Conservation (phyloP, 2,329 filamentous ascomycete species). For the Aspergillaceae sp. region DNA sequence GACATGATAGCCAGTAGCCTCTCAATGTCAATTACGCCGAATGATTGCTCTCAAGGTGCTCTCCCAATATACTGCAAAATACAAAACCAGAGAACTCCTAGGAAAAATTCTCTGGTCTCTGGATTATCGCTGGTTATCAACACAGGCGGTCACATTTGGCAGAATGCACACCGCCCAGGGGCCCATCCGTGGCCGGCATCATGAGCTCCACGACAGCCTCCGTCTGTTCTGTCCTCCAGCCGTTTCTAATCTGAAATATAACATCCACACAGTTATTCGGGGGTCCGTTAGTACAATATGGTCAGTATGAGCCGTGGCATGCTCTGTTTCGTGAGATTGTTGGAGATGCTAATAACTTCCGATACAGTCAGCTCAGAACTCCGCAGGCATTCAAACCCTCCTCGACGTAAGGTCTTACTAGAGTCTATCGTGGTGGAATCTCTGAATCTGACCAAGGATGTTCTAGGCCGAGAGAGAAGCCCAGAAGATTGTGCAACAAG, state of each 20-base stretch:
- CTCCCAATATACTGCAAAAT: too few relatives aligned
- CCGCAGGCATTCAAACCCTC: constrained; percentile 93
- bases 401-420: constrained; percentile 67
- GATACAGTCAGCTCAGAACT: constrained; percentile 88
- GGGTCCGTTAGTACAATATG: constrained; percentile 14
- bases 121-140: constrained; percentile 15
- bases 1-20: constrained; percentile 59
- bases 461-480: constrained; percentile 88
- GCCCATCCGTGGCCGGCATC: constrained; percentile 21
- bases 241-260: background rate
- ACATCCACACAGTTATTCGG: background rate
- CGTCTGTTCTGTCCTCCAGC: constrained; percentile 10
- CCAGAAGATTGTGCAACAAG: constrained; percentile 97
- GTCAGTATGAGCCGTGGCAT: constrained; percentile 11
- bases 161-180: constrained; percentile 28
- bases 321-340: constrained; percentile 2
- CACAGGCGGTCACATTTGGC: constrained; percentile 23
- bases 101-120: background rate
- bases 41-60: too few relatives aligned
- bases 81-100: too few relatives aligned
- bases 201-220: constrained; percentile 19
- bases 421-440: background rate
- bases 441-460: constrained; percentile 7
- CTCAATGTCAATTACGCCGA: background rate
- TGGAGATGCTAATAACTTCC: background rate